Base-by-base conservation (phyloP, 345 rosid genomes). In the Dipteronia dyeriana region DNA sequence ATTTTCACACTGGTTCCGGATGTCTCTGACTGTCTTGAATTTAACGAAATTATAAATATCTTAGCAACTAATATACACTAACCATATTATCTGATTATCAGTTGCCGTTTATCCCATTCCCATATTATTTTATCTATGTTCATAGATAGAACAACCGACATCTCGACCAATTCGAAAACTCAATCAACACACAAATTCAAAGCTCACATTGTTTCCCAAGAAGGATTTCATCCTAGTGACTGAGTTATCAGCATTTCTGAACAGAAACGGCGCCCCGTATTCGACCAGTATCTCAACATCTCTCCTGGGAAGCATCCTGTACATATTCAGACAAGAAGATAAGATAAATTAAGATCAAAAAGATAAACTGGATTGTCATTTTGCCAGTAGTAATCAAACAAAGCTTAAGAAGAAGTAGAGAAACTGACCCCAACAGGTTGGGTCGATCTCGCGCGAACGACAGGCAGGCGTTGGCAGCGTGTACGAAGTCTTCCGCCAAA, bases 271-370 rank as follows among this genome's bases (percentile, higher is more conserved):
- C 65, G 75, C 75, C 66, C 85, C 94, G 76, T 86, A 87, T 67
- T 77, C 84, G 45, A 90, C 92, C 74, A 96, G 78, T 67, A 86
- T 86, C 83, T 88, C 88, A 5, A 94, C 79, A 39, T 94, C 97
- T 69, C 86, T 87, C 87, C 86, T 86, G 29, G 97, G 77, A 43
- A 96, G 86, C 87, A 82, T 82, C 86, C 99, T 96, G 73, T 54
- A 79, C 16, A 79, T 19, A 57, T 47, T 29, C 68, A 60, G 14
- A 5, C 22, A 25, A 8, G 23, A 60, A 45, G 22, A 25, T 66
- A 64, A 45, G 22, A 25, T 66, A 61, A 31, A 39, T 38, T 16
- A 74, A 34, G 31, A 19, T n/a, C 0, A 23, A 64, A 3, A 79
- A 20, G 4, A 2, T 13, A 23, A 23, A 4, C 43, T 12, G 12